Conservation (phyloP, 257 asterid genomes). For the Ballota nigra region DNA sequence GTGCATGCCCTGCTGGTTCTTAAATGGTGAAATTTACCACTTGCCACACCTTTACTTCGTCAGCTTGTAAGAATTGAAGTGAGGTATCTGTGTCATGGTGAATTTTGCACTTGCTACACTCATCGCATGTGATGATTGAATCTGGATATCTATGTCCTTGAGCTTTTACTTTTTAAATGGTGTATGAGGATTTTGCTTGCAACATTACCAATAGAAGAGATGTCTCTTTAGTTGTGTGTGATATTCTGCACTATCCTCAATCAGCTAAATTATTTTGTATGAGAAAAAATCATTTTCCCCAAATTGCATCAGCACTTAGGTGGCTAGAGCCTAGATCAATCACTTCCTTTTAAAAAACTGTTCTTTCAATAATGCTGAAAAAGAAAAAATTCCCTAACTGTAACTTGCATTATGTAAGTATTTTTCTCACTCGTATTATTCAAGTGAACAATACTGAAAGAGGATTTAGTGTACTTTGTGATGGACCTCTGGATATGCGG, state of each 20-base stretch:
- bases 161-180: background rate
- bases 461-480: slow-evolving; percentile 85
- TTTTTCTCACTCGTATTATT: slow-evolving; percentile 18
- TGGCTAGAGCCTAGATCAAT: background rate
- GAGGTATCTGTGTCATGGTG: background rate
- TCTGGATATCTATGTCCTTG: background rate
- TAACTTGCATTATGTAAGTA: background rate
- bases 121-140: background rate
- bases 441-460: slow-evolving; percentile 88
- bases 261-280: background rate
- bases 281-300: background rate
- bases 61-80: background rate
- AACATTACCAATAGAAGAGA: slow-evolving; percentile 2
- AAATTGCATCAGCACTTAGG: background rate
- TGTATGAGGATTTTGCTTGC: background rate
- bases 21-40: background rate
- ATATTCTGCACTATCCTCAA: background rate
- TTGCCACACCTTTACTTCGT: background rate
- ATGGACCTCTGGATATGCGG: slow-evolving; percentile 98
- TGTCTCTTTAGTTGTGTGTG: slow-evolving; percentile 5
- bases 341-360: background rate
- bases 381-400: background rate
- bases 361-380: background rate
- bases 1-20: background rate
- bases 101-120: slow-evolving; percentile 2